These are phyloP conservation scores for Aspergillus brunneoviolaceus DNA, from an alignment of 2,329 filamentous ascomycete genomes.

Conservation along the genomic window DNA sequence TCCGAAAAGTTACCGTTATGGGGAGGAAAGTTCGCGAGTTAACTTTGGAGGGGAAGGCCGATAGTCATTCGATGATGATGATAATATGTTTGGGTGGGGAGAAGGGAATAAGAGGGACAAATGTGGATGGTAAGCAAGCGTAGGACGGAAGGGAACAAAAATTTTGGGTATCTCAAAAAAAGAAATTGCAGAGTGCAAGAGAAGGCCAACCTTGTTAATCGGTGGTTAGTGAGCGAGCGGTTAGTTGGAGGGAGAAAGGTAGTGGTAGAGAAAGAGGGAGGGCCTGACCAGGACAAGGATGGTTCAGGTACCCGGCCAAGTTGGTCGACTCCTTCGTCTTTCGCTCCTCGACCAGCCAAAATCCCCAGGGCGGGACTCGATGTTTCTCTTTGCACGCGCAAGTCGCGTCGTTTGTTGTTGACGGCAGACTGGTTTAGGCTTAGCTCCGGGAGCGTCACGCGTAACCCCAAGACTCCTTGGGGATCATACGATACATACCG, in stretches of 20 bases:
- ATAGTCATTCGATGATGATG: neutral
- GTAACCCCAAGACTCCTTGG: conserved; percentile 17
- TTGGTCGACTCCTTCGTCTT: conserved; percentile 9
- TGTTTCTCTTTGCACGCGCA: conserved; percentile 24
- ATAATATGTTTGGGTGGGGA: conserved; percentile 1
- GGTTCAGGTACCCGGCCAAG: conserved; percentile 9
- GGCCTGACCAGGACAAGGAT: neutral
- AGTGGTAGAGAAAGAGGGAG: neutral
- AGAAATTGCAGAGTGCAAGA: neutral
- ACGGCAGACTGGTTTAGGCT: conserved; percentile 20
- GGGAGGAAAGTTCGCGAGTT: conserved; percentile 11
- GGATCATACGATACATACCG: conserved; percentile 18
- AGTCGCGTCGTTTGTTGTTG: conserved; percentile 36
- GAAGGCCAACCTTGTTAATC: neutral
- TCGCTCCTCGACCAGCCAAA: conserved; percentile 10
- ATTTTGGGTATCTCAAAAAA: conserved; percentile 11
- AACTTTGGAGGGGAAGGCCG: conserved; percentile 4
- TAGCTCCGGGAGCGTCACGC: conserved; percentile 31
- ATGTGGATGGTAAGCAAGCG: neutral
- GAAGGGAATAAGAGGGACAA: neutral
- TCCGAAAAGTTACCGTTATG: conserved; percentile 24
- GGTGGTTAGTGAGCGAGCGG: neutral
- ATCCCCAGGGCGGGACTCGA: conserved; percentile 20
- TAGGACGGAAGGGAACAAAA: conserved; percentile 13
- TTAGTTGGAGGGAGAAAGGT: neutral